phyloP scores from a whole-genome alignment of 345 rosid genomes.

The Hirschfeldia incana region DNA sequence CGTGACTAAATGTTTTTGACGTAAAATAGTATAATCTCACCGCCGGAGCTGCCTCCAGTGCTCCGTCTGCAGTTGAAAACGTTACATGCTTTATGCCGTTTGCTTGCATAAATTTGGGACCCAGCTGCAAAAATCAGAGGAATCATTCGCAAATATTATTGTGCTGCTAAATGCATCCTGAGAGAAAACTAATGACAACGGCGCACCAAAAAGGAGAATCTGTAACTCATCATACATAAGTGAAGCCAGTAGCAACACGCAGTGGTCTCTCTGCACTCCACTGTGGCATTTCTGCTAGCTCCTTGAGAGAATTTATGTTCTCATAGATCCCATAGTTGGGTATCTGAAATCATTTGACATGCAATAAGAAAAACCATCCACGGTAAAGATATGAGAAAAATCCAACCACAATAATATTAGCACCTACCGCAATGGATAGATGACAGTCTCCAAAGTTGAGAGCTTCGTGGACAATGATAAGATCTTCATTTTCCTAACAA shows the following conservation, averaged over 20 bases:
- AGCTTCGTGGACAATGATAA: too few relatives aligned
- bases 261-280: conserved; percentile 90
- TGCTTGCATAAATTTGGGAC: conserved; percentile 86
- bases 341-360: conserved; percentile 49
- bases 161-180: neutral
- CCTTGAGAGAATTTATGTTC: conserved; percentile 74
- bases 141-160: conserved; percentile 18
- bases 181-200: conserved; percentile 13
- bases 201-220: conserved; percentile 33
- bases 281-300: conserved; percentile 80
- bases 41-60: conserved; percentile 98
- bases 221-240: conserved; percentile 59
- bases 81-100: conserved; percentile 73
- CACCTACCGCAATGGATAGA: conserved; percentile 20
- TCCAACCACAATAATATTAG: neutral
- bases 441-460: too few relatives aligned
- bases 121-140: conserved; percentile 56
- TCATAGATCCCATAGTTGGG: conserved; percentile 93
- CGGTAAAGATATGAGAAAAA: neutral
- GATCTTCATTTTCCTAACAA: too few relatives aligned
- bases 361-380: conserved; percentile 1
- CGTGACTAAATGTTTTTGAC: neutral
- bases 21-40: conserved; percentile 48
- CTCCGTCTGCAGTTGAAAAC: conserved; percentile 98
- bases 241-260: conserved; percentile 87